These are phyloP conservation scores for Trichosanthes truncata DNA, from an alignment of 306 rosid species.

Conservation along the genomic window DNA sequence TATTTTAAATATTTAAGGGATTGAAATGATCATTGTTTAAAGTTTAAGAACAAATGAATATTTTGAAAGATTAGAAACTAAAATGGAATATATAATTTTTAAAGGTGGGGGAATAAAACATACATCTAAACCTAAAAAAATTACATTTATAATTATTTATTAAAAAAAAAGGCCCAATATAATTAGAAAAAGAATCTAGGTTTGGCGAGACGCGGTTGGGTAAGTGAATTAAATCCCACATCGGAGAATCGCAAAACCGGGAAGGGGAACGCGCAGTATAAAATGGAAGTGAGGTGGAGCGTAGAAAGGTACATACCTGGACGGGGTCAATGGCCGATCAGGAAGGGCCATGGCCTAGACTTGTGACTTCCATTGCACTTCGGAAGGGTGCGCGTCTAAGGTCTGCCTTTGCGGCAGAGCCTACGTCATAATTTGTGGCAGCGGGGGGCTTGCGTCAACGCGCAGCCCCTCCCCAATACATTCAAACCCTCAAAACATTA, in stretches of 20 bases:
- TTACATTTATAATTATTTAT: too few species aligned
- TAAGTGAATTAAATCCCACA: not conserved
- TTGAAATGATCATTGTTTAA: too few species aligned
- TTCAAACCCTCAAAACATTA: not conserved
- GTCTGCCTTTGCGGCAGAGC: conserved; percentile 51
- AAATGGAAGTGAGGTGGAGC: not conserved
- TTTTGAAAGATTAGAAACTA: too few species aligned
- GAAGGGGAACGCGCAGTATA: not conserved
- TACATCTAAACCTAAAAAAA: too few species aligned
- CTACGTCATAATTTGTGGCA: conserved; percentile 57
- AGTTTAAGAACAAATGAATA: too few species aligned
- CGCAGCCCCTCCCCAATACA: conserved; percentile 34
- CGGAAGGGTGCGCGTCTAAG: conserved; percentile 41
- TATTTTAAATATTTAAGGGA: too few species aligned
- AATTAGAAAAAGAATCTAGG: not conserved
- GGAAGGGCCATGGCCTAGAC: conserved; percentile 25
- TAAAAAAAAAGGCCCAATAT: too few species aligned
- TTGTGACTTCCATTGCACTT: conserved; percentile 38
- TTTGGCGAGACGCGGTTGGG: not conserved
- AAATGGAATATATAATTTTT: too few species aligned
- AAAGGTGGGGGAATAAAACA: too few species aligned
- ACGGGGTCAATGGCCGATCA: conserved; percentile 35
- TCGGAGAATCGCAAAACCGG: not conserved
- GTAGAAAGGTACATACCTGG: conserved; percentile 21
- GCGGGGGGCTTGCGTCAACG: conserved; percentile 58